Evolutionary conservation across 2,329 filamentous ascomycete genomes (phyloP).

Genomic region (Cyanodermella asteris): DNA sequence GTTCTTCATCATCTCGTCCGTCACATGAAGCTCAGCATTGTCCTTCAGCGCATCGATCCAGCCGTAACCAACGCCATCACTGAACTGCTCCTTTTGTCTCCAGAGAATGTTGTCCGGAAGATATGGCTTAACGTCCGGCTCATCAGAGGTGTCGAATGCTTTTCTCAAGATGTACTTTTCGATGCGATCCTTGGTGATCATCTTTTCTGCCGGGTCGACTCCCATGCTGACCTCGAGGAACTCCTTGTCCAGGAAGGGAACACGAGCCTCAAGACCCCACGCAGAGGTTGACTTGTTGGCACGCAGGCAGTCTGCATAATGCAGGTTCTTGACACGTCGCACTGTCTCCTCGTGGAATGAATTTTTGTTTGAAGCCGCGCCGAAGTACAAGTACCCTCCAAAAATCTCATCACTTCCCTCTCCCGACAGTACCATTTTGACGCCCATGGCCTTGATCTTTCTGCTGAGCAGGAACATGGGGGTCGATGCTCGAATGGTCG

Average conservation of each 20-base stretch:
- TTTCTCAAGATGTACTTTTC: slow-evolving; percentile 98
- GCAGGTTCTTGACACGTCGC: slow-evolving; percentile 84
- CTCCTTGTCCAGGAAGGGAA: slow-evolving; percentile 92
- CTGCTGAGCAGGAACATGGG: slow-evolving; percentile 95
- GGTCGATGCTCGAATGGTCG: slow-evolving; percentile 91
- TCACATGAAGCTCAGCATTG: slow-evolving; percentile 69
- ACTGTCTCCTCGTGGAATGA: slow-evolving; percentile 94
- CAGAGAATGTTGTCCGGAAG: slow-evolving; percentile 92
- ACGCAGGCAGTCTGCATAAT: slow-evolving; percentile 84
- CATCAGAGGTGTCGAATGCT: slow-evolving; percentile 82
- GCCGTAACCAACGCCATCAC: slow-evolving; percentile 91
- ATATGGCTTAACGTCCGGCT: slow-evolving; percentile 62
- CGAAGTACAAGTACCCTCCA: slow-evolving; percentile 96
- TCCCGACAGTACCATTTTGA: slow-evolving; percentile 97
- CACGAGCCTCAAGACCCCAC: slow-evolving; percentile 93
- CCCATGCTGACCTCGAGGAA: slow-evolving; percentile 88
- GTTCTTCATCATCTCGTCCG: slow-evolving; percentile 96
- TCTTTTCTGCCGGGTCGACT: slow-evolving; percentile 84
- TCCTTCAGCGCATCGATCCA: slow-evolving; percentile 98
- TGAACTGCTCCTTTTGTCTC: slow-evolving; percentile 99
- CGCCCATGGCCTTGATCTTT: slow-evolving; percentile 98
- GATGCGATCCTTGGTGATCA: slow-evolving; percentile 73
- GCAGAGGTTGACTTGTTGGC: slow-evolving; percentile 98
- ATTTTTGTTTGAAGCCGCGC: slow-evolving; percentile 71
- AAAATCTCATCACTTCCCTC: slow-evolving; percentile 98